These are phyloP conservation scores for Paramyrothecium sp. DNA, from an alignment of 2,329 filamentous ascomycete genomes.

Conservation along the genomic window DNA sequence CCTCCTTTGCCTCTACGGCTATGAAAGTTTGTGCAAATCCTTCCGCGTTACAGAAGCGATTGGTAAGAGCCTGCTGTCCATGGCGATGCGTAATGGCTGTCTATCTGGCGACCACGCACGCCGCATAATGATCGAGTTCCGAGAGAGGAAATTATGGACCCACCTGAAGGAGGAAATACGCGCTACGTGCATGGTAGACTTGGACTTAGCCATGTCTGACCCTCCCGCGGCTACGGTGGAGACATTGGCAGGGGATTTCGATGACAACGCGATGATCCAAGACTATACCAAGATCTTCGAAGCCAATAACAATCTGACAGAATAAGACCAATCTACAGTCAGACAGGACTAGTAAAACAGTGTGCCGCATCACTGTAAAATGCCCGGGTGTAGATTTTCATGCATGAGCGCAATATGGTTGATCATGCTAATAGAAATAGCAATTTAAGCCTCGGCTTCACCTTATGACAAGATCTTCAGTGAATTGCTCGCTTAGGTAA, in stretches of 20 bases:
- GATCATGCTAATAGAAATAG: neutral
- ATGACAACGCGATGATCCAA: conserved; percentile 4
- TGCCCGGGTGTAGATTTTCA: neutral
- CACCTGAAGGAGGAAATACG: conserved; percentile 17
- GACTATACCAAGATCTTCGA: neutral
- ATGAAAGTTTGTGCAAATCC: conserved; percentile 29
- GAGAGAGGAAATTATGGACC: conserved; percentile 11
- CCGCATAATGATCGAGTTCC: conserved; percentile 22
- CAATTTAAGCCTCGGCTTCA: neutral
- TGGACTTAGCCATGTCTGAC: conserved; percentile 26
- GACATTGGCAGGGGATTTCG: conserved; percentile 26
- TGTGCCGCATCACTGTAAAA: neutral
- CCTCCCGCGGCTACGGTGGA: conserved; percentile 27
- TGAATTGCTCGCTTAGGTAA: neutral
- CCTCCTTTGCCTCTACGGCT: conserved; percentile 35
- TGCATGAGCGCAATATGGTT: neutral
- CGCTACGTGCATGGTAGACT: conserved; percentile 31
- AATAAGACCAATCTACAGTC: neutral
- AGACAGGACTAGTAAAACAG: neutral
- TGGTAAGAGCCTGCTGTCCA: conserved; percentile 29
- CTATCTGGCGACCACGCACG: conserved; percentile 25
- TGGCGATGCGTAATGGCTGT: conserved; percentile 29
- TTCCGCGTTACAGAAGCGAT: conserved; percentile 34
- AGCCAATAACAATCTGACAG: neutral
- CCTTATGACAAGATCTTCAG: neutral